These are phyloP conservation scores for Podaxis mareebaensis DNA, from an alignment of 768 basidiomycete species.

Conservation along the genomic window DNA sequence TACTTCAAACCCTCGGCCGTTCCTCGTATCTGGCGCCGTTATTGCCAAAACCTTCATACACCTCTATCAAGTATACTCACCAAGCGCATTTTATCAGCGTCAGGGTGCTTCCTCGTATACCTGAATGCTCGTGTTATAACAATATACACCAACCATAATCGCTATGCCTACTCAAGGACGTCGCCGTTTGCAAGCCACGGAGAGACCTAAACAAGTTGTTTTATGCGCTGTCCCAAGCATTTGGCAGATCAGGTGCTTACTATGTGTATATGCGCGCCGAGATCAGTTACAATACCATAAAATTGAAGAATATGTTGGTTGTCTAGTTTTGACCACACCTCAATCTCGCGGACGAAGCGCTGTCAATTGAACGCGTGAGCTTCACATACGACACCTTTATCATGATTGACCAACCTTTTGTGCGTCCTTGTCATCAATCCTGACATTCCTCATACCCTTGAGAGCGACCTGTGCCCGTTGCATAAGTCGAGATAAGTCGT, in stretches of 20 bases:
- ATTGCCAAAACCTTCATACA: background rate
- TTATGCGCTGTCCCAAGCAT: background rate
- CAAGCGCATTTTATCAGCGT: background rate
- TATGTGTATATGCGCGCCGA: background rate
- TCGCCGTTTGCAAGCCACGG: slow-evolving; percentile 2
- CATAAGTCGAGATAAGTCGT: background rate
- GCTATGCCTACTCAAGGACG: background rate
- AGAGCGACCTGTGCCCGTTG: slow-evolving; percentile 3
- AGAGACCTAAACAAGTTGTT: background rate
- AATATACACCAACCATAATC: no score
- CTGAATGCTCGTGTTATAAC: background rate
- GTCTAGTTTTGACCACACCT: slow-evolving; percentile 2
- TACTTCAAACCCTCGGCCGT: slow-evolving; percentile 1
- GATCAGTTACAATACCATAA: background rate
- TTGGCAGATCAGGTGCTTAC: background rate
- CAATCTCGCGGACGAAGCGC: slow-evolving; percentile 6
- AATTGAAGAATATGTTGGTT: slow-evolving; percentile 2
- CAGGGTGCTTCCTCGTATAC: background rate
- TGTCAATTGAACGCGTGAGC: background rate
- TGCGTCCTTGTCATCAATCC: background rate
- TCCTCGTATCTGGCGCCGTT: background rate
- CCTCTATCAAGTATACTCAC: background rate
- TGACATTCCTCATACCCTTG: background rate
- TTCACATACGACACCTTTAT: background rate
- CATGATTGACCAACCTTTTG: background rate